These are phyloP conservation scores for Cryptococcus amylolentus DNA, from an alignment of 1,284 basidiomycete species.

Conservation along the genomic window DNA sequence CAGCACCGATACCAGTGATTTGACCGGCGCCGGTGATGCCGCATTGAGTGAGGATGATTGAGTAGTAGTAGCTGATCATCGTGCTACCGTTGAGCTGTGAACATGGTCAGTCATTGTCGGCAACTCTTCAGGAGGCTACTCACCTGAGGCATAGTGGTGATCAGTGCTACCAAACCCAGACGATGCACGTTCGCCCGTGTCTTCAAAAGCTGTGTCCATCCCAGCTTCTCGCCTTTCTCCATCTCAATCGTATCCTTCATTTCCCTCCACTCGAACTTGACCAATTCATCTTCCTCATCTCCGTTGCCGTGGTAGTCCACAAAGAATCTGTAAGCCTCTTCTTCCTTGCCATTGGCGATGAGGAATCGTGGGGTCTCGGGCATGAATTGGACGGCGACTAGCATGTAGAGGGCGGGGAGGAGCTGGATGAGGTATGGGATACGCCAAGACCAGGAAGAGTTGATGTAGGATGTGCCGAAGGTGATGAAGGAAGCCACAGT, in stretches of 20 bases:
- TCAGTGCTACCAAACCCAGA: slow-evolving; percentile 10
- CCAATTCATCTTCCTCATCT: slow-evolving; percentile 59
- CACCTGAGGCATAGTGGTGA: slow-evolving; percentile 18
- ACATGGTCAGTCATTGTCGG: too few species aligned
- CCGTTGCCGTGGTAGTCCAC: slow-evolving; percentile 72
- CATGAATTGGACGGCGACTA: slow-evolving; percentile 19
- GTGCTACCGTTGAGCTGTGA: slow-evolving; percentile 10
- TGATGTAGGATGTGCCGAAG: slow-evolving; percentile 28
- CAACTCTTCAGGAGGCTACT: background rate
- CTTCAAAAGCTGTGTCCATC: slow-evolving; percentile 11
- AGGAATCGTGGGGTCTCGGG: slow-evolving; percentile 32
- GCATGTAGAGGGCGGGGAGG: slow-evolving; percentile 12
- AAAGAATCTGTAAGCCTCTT: slow-evolving; percentile 68
- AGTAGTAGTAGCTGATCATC: slow-evolving; percentile 20
- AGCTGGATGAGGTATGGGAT: slow-evolving; percentile 19
- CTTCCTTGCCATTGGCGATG: slow-evolving; percentile 46
- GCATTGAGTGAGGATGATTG: slow-evolving; percentile 11
- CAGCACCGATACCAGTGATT: slow-evolving; percentile 22
- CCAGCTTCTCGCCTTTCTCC: slow-evolving; percentile 49
- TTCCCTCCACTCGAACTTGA: slow-evolving; percentile 68
- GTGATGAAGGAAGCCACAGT: slow-evolving; percentile 21
- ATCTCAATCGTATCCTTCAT: slow-evolving; percentile 67
- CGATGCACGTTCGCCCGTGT: slow-evolving; percentile 13
- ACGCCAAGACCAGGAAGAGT: slow-evolving; percentile 19
- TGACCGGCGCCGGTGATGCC: slow-evolving; percentile 15